Evolutionary conservation across 495 filamentous ascomycete genomes (phyloP).

Genomic region (Pseudevernia furfuracea): DNA sequence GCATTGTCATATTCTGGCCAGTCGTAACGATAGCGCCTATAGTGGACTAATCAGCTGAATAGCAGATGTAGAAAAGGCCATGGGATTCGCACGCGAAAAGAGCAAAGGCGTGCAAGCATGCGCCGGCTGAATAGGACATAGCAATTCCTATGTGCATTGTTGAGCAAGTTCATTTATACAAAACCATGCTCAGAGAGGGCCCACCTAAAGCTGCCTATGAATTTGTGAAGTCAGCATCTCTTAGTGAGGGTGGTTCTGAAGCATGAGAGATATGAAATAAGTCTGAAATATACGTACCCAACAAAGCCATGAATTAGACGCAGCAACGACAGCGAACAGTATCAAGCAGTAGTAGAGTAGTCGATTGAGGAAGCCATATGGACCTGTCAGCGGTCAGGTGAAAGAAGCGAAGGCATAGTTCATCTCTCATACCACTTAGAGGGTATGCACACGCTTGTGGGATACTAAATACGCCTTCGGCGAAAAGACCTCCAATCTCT

Average conservation of each 20-base stretch:
- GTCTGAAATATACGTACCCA: neutral
- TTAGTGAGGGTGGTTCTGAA: neutral
- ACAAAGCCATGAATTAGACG: neutral
- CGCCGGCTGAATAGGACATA: constrained; percentile 5
- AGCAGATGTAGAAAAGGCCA: neutral
- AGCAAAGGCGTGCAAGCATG: constrained; percentile 1
- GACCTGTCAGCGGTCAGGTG: neutral
- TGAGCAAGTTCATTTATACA: neutral
- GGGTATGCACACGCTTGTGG: constrained; percentile 9
- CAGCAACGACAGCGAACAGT: neutral
- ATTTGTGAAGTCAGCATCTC: neutral
- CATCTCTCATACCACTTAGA: neutral
- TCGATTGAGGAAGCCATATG: constrained; percentile 14
- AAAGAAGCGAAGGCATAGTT: neutral
- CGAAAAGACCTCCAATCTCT: constrained; percentile 1
- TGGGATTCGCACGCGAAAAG: neutral
- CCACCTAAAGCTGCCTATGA: neutral
- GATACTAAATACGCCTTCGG: neutral
- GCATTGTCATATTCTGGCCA: neutral
- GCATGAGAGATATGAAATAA: neutral
- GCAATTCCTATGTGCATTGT: neutral
- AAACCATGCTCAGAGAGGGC: neutral
- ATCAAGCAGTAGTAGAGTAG: constrained; percentile 4
- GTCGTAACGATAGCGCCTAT: neutral
- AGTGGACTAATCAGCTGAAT: neutral